phyloP scores from a whole-genome alignment of 495 filamentous ascomycete genomes.

The Sporormia fimetaria region DNA sequence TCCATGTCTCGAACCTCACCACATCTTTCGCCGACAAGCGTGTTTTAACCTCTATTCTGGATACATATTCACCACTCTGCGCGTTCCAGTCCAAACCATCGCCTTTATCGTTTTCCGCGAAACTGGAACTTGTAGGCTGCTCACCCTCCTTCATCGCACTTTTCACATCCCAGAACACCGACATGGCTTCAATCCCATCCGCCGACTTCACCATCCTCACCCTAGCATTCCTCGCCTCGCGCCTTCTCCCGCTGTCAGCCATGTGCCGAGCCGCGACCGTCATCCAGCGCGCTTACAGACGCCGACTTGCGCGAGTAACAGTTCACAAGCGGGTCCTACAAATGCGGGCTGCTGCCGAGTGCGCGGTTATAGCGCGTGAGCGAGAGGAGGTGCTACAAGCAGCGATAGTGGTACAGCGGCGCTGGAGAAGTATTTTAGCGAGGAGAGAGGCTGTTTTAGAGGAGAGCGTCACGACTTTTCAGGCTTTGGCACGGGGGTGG shows the following conservation, averaged over 20 bases:
- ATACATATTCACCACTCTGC: conserved; percentile 41
- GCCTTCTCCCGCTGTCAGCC: conserved; percentile 44
- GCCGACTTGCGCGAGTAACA: conserved; percentile 5
- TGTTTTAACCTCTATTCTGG: conserved; percentile 47
- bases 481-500: conserved; percentile 34
- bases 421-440: conserved; percentile 32
- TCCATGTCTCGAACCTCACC: conserved; percentile 45
- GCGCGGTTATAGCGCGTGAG: conserved; percentile 29
- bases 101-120: conserved; percentile 18
- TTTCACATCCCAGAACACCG: conserved; percentile 16
- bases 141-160: conserved; percentile 31
- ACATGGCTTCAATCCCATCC: conserved; percentile 28
- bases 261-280: conserved; percentile 41
- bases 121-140: conserved; percentile 30
- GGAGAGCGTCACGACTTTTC: conserved; percentile 29
- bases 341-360: conserved; percentile 29
- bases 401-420: conserved; percentile 32
- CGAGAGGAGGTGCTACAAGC: conserved; percentile 27
- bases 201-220: conserved; percentile 44
- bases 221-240: conserved; percentile 52
- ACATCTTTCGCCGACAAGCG: conserved; percentile 49
- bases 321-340: conserved; percentile 19
- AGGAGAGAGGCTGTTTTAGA: conserved; percentile 22
- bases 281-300: conserved; percentile 39
- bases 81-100: background rate